phyloP scores from a whole-genome alignment of 1,139 yeast genomes.

The Casaregolazyma lundiana region DNA sequence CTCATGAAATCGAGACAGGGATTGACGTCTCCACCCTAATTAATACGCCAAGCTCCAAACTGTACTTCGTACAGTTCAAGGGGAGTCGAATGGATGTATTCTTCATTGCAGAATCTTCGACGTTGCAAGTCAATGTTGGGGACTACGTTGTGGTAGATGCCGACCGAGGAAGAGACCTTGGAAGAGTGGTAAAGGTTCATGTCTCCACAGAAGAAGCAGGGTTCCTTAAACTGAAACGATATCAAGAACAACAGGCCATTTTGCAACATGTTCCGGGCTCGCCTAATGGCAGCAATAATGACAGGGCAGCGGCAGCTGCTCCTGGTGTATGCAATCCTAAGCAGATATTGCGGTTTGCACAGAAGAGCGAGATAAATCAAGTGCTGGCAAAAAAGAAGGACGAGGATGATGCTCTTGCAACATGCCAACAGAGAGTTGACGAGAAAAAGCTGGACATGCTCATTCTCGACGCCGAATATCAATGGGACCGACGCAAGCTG shows the following conservation, averaged over 20 bases:
- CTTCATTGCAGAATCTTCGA: conserved; percentile 52
- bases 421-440: conserved; percentile 55
- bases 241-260: conserved; percentile 67
- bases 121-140: conserved; percentile 53
- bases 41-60: conserved; percentile 31
- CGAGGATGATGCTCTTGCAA: conserved; percentile 66
- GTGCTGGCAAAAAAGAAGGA: conserved; percentile 58
- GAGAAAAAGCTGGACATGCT: conserved; percentile 44
- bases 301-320: conserved; percentile 25
- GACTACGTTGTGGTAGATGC: conserved; percentile 95
- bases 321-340: conserved; percentile 55
- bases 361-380: conserved; percentile 55
- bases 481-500: conserved; percentile 88
- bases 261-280: conserved; percentile 37
- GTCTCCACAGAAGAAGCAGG: conserved; percentile 74
- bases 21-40: conserved; percentile 21
- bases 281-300: conserved; percentile 16
- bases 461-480: conserved; percentile 79
- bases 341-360: conserved; percentile 68
- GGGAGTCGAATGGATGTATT: conserved; percentile 84
- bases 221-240: conserved; percentile 74
- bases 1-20: conserved; percentile 5
- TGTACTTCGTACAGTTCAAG: conserved; percentile 77
- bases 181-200: conserved; percentile 64
- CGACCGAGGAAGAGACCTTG: conserved; percentile 92